Conservation (phyloP, 257 asterid genomes). For the Solanum phureja region DNA sequence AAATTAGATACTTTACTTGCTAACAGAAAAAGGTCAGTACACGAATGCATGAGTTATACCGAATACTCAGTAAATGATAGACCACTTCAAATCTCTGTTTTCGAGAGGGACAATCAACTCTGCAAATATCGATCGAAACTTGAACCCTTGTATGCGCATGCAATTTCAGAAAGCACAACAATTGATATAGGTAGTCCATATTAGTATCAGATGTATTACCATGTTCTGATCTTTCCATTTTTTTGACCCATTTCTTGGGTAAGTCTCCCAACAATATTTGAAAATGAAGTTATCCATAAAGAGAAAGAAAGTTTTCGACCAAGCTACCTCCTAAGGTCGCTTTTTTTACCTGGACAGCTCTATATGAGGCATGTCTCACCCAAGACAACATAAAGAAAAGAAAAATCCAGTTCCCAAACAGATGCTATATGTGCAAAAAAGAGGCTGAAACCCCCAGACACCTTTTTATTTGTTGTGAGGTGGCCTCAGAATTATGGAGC, state of each 20-base stretch:
- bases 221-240: too few relatives aligned
- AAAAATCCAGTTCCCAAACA: background rate
- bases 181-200: background rate
- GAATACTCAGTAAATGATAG: too few relatives aligned
- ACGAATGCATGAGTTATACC: too few relatives aligned
- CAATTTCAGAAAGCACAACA: too few relatives aligned
- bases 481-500: background rate
- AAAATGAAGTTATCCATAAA: too few relatives aligned
- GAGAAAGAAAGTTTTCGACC: background rate
- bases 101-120: too few relatives aligned
- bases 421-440: background rate
- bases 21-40: background rate
- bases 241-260: too few relatives aligned
- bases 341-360: background rate
- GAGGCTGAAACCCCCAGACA: background rate
- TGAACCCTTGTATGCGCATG: too few relatives aligned
- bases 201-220: background rate
- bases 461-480: background rate
- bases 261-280: too few relatives aligned
- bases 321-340: background rate
- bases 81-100: too few relatives aligned
- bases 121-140: too few relatives aligned
- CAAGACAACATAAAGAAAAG: background rate
- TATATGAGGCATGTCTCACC: background rate
- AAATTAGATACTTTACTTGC: background rate